Evolutionary conservation across 129 eudicot species (phyloP).

Genomic region (Saposhnikovia divaricata): DNA sequence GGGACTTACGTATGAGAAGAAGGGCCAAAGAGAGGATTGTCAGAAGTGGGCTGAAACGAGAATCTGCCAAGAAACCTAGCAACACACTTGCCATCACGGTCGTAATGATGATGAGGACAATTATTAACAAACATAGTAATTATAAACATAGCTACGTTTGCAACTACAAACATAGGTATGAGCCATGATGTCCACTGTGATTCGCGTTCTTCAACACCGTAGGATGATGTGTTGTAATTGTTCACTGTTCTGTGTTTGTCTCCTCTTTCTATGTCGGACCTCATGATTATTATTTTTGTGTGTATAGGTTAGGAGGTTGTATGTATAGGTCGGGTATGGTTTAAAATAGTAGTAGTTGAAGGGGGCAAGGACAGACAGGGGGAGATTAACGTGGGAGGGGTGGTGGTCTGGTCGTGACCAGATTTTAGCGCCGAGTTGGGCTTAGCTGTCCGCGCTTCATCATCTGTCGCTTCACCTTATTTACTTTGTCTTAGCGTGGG

Average conservation of each 20-base stretch:
- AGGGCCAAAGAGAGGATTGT: constrained; percentile 82
- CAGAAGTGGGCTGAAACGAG: constrained; percentile 62
- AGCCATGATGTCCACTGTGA: constrained; percentile 67
- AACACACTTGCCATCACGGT: constrained; percentile 35
- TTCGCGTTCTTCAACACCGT: constrained; percentile 24
- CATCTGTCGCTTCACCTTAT: too few species aligned
- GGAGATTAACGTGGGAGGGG: neutral
- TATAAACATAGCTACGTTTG: constrained; percentile 51
- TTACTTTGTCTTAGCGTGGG: too few species aligned
- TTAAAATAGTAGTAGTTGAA: too few species aligned
- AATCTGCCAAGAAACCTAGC: constrained; percentile 65
- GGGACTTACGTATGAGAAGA: constrained; percentile 54
- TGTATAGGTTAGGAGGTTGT: neutral
- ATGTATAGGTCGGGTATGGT: neutral
- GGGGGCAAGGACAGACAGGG: neutral
- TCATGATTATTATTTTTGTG: constrained; percentile 10
- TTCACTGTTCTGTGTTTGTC: constrained; percentile 6
- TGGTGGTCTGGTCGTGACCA: too few species aligned
- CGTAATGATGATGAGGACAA: constrained; percentile 45
- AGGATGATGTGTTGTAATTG: constrained; percentile 12
- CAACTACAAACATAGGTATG: constrained; percentile 57
- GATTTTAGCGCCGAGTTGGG: too few species aligned
- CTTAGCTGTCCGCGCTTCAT: too few species aligned
- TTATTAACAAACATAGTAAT: constrained; percentile 58
- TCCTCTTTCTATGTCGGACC: constrained; percentile 36